Base-by-base conservation (phyloP, 1,284 basidiomycete genomes). In the Leccinum fuscescens region DNA sequence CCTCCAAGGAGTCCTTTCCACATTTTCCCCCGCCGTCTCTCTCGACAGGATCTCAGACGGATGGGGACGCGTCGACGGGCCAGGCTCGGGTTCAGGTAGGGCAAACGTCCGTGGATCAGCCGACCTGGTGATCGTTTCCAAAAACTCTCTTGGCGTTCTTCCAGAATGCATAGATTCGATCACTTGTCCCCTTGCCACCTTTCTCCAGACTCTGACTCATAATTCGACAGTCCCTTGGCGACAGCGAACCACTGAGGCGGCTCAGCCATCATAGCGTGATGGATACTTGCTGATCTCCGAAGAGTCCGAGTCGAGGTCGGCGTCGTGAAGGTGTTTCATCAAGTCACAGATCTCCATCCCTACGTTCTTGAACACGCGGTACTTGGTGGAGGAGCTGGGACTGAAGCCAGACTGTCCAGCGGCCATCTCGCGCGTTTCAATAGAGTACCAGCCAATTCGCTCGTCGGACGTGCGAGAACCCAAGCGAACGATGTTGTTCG, bases 391-490 rank as follows among this genome's bases (percentile, higher is more conserved):
- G 27, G 76, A 74, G 0, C 73, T 65, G 8, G 67, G 66, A 33
- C 78, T 66, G 8, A 88, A 73, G 3, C 78, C 74, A 7, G 81
- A 79, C 57, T 76, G 67, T 20, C 76, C 79, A 0, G 77, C 74
- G 3, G 74, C 75, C 65, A 69, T 75, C 67, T 88, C 86, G 29
- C 84, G 69, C 3, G 74, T 77, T 58, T 86, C 83, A n/a, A 89
- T 78, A 2, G 82, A 83, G 66, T 78, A 87, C 51, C 82, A 56
- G 2, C 80, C 73, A 29, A 90, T 82, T 5, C 80, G 75, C 57
- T 87, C 83, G 59, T 90, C 86, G 1, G 81, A 75, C 7, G 84
- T 81, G 11, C 84, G 79, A 17, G 82, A 79, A 0, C 89, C 90
- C 3, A 90, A 74, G 2, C 89, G 83, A 11, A 89, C 82, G 33